Base-by-base conservation (phyloP, 352 stramenopile species). In the Pythium sp. region DNA sequence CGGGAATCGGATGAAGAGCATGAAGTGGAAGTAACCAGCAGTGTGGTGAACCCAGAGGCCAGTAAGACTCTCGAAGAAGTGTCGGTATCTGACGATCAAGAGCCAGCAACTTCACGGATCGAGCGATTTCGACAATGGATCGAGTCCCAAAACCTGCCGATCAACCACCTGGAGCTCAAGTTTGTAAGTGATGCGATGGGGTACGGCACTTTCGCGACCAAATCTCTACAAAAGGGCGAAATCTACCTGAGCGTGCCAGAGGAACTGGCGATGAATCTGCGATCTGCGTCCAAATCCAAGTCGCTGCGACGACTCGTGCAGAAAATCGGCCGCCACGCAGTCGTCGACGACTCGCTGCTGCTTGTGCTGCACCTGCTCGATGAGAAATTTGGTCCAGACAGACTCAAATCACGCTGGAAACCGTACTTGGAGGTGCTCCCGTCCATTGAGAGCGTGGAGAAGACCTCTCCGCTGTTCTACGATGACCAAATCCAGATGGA, bases 361-460 rank as follows among this genome's bases (percentile, higher is more conserved):
- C 74, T 98, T 0, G 57, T 92, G 1, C 74, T 97, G 22, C 89
- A 96, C 38, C 55, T 97, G 18, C 62, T 98, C 15, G 80, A 96
- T 64, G 89, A 97, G 63, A 79, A 79, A 34, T 97, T 96, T 46
- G 80, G 89, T 5, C 78, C 78, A 8, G 64, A 76, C 0, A 22
- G 18, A 0, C 12, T 69, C 1, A 67, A 73, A 15, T 93, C 81
- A 4, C 60, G 43, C 18, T 98, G 86, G 86, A 89, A 82, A 58
- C 89, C 93, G 22, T 98, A 98, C 70, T 68, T 98, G 7, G 83
- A 90, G 36, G 75, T 97, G 61, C 65, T 98, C 3, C 92, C 92
- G 1, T 49, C 62, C 8, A 15, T 80, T 12, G 61, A 78, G 65
- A 68, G 28, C 49, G 58, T 41, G 3, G n/a, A 57, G 30, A 57